Evolutionary conservation across 2,329 filamentous ascomycete genomes (phyloP), one percentile per base, ranked within the genome.

Genomic region (Stachybotrys echinatus): DNA sequence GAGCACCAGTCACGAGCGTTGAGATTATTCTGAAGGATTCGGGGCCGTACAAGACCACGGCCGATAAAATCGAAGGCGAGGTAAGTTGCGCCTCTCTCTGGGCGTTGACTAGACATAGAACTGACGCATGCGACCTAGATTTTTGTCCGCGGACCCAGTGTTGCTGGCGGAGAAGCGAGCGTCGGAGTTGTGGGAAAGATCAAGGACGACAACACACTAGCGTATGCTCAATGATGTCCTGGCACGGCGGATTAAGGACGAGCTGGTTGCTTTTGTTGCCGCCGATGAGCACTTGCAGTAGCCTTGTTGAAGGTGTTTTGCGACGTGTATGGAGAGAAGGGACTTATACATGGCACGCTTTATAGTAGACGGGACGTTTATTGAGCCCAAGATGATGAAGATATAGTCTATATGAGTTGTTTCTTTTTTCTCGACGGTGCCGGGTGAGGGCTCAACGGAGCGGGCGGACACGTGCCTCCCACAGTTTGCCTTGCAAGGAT

Each of bases 1-100:
- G 94, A 3, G 76, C 87, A 10, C 92, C 92, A 3, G 64, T 94
- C 39, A 89, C 87, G 55, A 87, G 84, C 58, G 79, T 92, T 1
- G 92, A 97, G 71, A 66, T 96, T 38, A 80, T 88, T 61, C 65
- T 96, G 53, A 80, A 77, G 58, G 86, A 90, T 62, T 82, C 73
- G 27, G 72, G 72, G 5, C 68, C 71, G 31, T 71, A 80, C 54
- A 84, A 81, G 67, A 86, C 84, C 3, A 84, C 80, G 1, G 85
- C 89, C 55, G 76, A 82, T 10, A 72, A 71, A 53, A 74, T 76
- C 40, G 70, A 78, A 54, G 87, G 87, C 64, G 79, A 87, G 72
- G 85, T 87, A 71, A 66, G 80, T 63, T 45, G 38, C 6, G 6
- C 6, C 5, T 43, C 17, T 21, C 12, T 14, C 42, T 14, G 10